Base-by-base conservation (phyloP, 1,284 basidiomycete species). In the Pseudozyma sp. region DNA sequence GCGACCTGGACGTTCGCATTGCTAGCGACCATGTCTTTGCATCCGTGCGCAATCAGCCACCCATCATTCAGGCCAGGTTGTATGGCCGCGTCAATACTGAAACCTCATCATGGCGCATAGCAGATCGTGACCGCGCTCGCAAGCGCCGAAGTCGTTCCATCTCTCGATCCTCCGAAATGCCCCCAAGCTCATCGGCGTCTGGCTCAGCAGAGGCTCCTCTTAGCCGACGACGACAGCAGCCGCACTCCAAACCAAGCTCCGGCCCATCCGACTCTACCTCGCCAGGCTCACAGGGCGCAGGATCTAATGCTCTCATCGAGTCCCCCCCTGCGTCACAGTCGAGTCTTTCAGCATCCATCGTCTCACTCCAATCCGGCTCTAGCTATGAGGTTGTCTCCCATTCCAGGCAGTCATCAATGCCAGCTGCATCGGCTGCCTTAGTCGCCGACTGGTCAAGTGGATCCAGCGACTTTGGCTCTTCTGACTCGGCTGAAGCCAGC, bases 31-130 rank as follows among this genome's bases (percentile, higher is more conserved):
- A 75, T 51, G 70, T 81, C 49, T 54, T 57, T 25, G 79, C 79
- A 11, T 66, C 76, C 14, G 39, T 81, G n/a, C 59, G 48, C 25
- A 51, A 56, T 21, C 56, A 71, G 18, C 70, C 75, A 25, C 65
- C 78, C 42, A 72, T 81, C 43, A 59, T 80, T 19, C 76, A 78
- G 40, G 79, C 79, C 40, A 62, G 71, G 25, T 71, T 81, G 10
- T 77, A 73, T 39, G 79, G 73, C 10, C 71, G 70, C 36, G 62
- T 81, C 58, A 75, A 78, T 31, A 59, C 67, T 7, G 65, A 70
- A 13, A 63, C 77, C 1, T 81, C 79, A 11, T 67, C 77, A 1
- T 81, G 79, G 79, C 66, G 77, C 35, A 73, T 81, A 6, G 79
- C 75, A 14, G 66, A 69, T 31, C 56, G 73, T 25, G 73, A 76